phyloP scores from a whole-genome alignment of 176 grass and related monocot genomes.

The Zea luxurians region DNA sequence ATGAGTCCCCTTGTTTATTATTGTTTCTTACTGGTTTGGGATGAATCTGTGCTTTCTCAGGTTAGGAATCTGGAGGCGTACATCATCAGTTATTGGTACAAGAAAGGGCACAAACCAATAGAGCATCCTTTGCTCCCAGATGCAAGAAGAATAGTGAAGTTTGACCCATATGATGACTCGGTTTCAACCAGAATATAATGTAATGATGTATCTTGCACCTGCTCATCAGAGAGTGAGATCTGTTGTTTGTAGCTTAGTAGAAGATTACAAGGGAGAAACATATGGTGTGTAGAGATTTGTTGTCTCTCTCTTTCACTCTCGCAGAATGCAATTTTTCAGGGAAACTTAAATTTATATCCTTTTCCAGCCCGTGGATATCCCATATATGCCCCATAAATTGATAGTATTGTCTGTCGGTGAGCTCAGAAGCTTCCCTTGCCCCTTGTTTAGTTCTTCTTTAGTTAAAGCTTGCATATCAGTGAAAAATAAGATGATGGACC shows the following conservation, averaged over 20 bases:
- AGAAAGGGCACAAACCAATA: constrained; percentile 50
- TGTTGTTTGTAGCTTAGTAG: not conserved
- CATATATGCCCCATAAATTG: too few relatives aligned
- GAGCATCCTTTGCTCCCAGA: constrained; percentile 54
- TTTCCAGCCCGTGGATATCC: too few relatives aligned
- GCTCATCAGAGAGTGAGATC: not conserved
- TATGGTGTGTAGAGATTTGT: not conserved
- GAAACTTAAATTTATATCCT: not conserved
- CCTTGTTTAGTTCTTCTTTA: too few relatives aligned
- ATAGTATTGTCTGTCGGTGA: too few relatives aligned
- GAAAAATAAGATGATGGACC: too few relatives aligned
- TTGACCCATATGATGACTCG: constrained; percentile 44
- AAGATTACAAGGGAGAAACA: constrained; percentile 19
- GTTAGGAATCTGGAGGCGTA: constrained; percentile 61
- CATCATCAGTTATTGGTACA: constrained; percentile 54
- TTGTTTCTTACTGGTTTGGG: constrained; percentile 17
- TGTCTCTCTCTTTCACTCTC: not conserved
- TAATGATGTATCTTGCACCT: constrained; percentile 17
- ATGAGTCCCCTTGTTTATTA: not conserved
- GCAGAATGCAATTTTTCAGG: not conserved
- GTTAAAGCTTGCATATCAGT: too few relatives aligned
- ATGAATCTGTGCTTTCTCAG: constrained; percentile 38
- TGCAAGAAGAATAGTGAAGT: constrained; percentile 43
- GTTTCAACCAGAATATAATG: constrained; percentile 27
- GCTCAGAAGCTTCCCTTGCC: too few relatives aligned